phyloP scores from a whole-genome alignment of 805 yeast genomes.

The Maudiozyma saulgeensis region DNA sequence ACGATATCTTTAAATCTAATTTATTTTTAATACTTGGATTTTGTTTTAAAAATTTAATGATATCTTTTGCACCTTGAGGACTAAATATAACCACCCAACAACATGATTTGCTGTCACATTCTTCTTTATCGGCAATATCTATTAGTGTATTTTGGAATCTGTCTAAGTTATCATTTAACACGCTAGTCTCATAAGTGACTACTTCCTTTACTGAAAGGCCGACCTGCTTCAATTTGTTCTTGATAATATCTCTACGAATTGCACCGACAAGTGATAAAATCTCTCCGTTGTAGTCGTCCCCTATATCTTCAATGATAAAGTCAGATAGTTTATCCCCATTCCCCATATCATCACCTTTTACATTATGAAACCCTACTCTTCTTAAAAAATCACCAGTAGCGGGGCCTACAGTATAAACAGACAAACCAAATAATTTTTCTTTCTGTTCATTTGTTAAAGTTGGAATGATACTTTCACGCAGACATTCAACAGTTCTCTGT shows the following conservation, averaged over 20 bases:
- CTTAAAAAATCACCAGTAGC: slow-evolving; percentile 59
- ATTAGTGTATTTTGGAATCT: slow-evolving; percentile 24
- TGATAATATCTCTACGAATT: slow-evolving; percentile 72
- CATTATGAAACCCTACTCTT: slow-evolving; percentile 53
- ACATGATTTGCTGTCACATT: background rate
- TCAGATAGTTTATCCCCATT: slow-evolving; percentile 68
- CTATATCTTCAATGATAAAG: slow-evolving; percentile 38
- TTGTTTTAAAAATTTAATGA: slow-evolving; percentile 39
- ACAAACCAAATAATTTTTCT: slow-evolving; percentile 34
- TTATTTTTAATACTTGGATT: slow-evolving; percentile 20
- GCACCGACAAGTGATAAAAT: slow-evolving; percentile 79
- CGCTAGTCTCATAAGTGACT: slow-evolving; percentile 60
- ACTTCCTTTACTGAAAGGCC: slow-evolving; percentile 35
- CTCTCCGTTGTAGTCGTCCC: slow-evolving; percentile 10
- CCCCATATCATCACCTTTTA: slow-evolving; percentile 65
- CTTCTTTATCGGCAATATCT: slow-evolving; percentile 7
- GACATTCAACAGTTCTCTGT: slow-evolving; percentile 82
- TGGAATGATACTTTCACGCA: slow-evolving; percentile 38
- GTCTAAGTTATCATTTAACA: slow-evolving; percentile 37
- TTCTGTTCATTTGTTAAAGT: slow-evolving; percentile 7
- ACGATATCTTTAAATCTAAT: slow-evolving; percentile 40
- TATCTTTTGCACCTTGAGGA: slow-evolving; percentile 73
- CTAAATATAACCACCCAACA: slow-evolving; percentile 82
- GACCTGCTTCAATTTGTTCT: slow-evolving; percentile 38
- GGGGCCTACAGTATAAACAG: slow-evolving; percentile 85